Conservation (phyloP, 208 protist species). For the Crithidia thermophila region DNA sequence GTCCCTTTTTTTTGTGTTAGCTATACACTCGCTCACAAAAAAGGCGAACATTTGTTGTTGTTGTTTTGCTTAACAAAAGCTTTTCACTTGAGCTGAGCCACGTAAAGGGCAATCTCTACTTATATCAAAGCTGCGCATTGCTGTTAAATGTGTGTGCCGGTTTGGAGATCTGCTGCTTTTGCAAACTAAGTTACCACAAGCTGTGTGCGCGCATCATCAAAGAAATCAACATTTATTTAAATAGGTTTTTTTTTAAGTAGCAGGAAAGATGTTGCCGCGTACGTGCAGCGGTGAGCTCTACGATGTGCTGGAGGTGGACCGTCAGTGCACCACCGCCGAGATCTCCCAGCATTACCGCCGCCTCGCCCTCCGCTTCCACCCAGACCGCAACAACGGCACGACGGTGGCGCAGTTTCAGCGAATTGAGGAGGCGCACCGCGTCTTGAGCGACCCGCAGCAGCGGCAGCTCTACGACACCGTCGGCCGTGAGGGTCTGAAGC, state of each 20-base stretch:
- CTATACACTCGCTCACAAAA: no score
- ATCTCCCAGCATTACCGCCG: constrained; percentile 85
- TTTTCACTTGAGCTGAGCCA: no score
- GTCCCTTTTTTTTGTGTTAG: no score
- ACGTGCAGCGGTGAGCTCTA: constrained; percentile 68
- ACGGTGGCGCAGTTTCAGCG: constrained; percentile 82
- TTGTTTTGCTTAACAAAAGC: no score
- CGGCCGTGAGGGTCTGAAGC: constrained; percentile 94
- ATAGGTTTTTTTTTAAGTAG: background rate
- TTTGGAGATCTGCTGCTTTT: constrained; percentile 9
- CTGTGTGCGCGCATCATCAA: no score
- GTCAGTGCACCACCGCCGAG: constrained; percentile 58
- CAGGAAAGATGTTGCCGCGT: constrained; percentile 33
- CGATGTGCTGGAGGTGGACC: constrained; percentile 64
- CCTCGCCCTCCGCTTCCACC: constrained; percentile 90
- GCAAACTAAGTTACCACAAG: no score
- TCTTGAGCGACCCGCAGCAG: constrained; percentile 95
- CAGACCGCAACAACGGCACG: constrained; percentile 80
- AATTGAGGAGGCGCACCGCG: constrained; percentile 97
- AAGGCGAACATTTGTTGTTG: no score
- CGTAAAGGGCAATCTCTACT: no score
- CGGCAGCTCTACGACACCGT: constrained; percentile 96
- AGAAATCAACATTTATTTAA: constrained; percentile 2
- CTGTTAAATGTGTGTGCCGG: background rate
- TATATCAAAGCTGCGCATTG: no score